Base-by-base conservation (phyloP, 345 rosid species). In the Psidium guajava region DNA sequence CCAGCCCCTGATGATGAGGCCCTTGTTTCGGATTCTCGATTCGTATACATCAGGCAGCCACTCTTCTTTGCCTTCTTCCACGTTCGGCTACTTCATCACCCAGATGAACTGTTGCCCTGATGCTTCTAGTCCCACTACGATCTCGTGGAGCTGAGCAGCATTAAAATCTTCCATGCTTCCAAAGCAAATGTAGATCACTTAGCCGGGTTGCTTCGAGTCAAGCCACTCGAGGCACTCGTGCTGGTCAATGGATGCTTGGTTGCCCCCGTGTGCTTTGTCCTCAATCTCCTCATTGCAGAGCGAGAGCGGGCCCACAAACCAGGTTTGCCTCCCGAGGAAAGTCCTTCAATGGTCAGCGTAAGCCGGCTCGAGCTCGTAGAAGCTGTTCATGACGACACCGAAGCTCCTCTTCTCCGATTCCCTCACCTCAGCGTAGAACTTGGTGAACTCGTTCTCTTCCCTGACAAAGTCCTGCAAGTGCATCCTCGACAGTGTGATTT, bases 101-200 rank as follows among this genome's bases (percentile, higher is more conserved):
- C 93, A 94, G 8, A 94, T 81, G 88, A 92, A 94, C 49, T 87
- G 84, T 40, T 88, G 89, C 73, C 92, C 90, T 11, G 97, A 91
- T 77, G 90, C 86, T 52, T 94, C 92, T 8, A 93, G 88, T 0
- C 93, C 95, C n/a, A 77, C 13, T 9, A 93, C 94, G 12, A 93
- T 89, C 88, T 93, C 93, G 11, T 74, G 84, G 15, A 92, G 87
- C 85, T 92, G 91, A 24, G 85, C 51, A 12, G 59, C 54, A 22
- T 32, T 85, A 74, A 91, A 89, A 42, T 74, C 86, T 4, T 88
- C 75, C 82, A 87, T 28, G 58, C 90, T 91, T 61, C 95, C 95
- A 57, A 92, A 93, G 69, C 94, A 90, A 42, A 94, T 52, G 86
- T 93, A 94, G 50, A 94, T 69, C 5, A 92, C 95, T 10, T 94